Base-by-base conservation (phyloP, 805 yeast species). In the Hermanozyma aechmeae region DNA sequence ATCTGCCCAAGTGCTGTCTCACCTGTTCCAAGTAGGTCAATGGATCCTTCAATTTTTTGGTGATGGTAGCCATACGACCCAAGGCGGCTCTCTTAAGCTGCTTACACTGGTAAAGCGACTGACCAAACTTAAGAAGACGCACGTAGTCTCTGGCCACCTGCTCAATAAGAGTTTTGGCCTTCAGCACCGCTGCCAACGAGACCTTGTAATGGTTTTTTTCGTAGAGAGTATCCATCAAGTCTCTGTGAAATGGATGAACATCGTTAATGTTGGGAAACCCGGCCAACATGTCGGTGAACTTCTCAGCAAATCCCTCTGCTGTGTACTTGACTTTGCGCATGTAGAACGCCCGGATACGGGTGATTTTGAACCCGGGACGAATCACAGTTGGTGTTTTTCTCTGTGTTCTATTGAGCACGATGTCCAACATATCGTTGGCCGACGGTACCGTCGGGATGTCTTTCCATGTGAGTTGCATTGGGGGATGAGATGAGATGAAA, bases 41-140 rank as follows among this genome's bases (percentile, higher is more conserved):
- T 13, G 98, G 89, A 56, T 92, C 98, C 63, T 89, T 92, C 53
- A 92, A 72, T 46, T 93, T 85, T 71, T 92, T 92, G 50, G 79
- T 79, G 49, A 92, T 86, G 20, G 99, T 92, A 32, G 98, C 99
- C 99, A 92, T 92, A 64, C 99, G 82, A 71, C 99, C 99, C 48
- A 92, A 66, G 18, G 97, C 99, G 44, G 99, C 99, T 53, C 96
- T 75, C 61, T 92, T 92, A 56, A 92, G 76, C 67, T 92, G 98
- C 64, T 92, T 92, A 73, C 99, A 92, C 68, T 93, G 99, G 65
- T 86, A 92, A 40, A 92, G 67, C 24, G 96, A 87, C 68, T 92
- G 98, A 48, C 98, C 98, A 51, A 87, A 92, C 65, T 92, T 92
- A 52, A 92, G 70, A 46, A 92, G 73, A 54, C 99, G 76, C 40